Evolutionary conservation across 2,329 filamentous ascomycete species (phyloP).

Genomic region (Fusarium subtropicale): DNA sequence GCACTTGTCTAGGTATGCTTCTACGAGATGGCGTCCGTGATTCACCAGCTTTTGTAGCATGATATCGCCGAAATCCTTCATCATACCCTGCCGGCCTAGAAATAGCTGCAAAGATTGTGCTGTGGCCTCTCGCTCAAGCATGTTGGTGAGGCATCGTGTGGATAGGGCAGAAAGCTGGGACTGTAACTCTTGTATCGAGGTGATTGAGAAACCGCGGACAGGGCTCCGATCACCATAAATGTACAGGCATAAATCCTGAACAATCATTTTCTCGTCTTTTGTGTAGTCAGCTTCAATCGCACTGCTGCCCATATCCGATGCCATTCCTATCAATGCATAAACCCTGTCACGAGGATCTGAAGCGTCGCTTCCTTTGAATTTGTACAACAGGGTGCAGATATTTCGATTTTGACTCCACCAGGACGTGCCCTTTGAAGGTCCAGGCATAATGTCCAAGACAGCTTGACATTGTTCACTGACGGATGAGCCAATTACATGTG

Average conservation of each 20-base stretch:
- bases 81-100: not conserved
- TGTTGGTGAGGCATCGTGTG: fast-evolving
- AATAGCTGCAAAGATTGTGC: not conserved
- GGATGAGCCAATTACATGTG: fast-evolving
- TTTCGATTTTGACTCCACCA: slow-evolving; percentile 25
- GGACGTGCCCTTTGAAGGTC: not conserved
- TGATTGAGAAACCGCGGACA: not conserved
- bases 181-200: not conserved
- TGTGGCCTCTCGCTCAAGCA: fast-evolving
- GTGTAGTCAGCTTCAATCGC: not conserved
- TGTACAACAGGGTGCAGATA: slow-evolving; percentile 7
- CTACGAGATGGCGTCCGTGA: not conserved
- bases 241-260: not conserved
- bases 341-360: slow-evolving; percentile 14
- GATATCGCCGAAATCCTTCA: fast-evolving
- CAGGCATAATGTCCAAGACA: slow-evolving; percentile 30
- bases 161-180: not conserved
- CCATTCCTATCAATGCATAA: slow-evolving; percentile 21
- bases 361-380: slow-evolving; percentile 1
- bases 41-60: not conserved
- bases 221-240: not conserved
- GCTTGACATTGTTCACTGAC: slow-evolving; percentile 14
- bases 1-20: not conserved
- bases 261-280: not conserved
- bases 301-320: not conserved